Conservation (phyloP, 2,329 filamentous ascomycete species). For the Microsporum audouinii region DNA sequence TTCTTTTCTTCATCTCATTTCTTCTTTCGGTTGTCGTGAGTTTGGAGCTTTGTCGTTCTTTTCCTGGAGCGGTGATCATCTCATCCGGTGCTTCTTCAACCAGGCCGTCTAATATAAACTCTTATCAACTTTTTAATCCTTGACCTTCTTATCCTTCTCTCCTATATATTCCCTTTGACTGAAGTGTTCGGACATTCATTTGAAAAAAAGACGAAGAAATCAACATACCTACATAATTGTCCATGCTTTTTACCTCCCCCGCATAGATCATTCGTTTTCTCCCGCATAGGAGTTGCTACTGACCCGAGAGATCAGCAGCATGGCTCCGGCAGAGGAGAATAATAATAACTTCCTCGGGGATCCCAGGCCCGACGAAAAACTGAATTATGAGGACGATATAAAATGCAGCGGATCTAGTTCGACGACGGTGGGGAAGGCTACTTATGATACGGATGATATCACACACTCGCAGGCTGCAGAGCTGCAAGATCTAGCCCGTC, state of each 20-base stretch:
- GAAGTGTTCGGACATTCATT: neutral
- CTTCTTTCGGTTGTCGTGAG: neutral
- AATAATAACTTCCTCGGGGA: neutral
- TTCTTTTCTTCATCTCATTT: neutral
- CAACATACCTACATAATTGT: neutral
- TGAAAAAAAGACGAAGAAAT: neutral
- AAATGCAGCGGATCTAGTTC: slow-evolving; percentile 16
- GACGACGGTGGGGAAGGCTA: slow-evolving; percentile 17
- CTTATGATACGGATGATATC: slow-evolving; percentile 18
- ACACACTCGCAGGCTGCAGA: slow-evolving; percentile 17
- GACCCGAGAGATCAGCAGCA: neutral
- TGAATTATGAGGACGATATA: slow-evolving; percentile 6
- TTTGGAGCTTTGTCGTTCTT: neutral
- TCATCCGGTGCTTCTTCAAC: neutral
- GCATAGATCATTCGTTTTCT: neutral
- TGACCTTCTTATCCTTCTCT: neutral
- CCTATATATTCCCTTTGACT: neutral
- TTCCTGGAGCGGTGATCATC: neutral
- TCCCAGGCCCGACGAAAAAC: neutral
- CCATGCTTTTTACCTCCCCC: no score
- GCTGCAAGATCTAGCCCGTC: slow-evolving; percentile 23
- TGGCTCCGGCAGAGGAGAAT: neutral
- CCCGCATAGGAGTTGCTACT: neutral
- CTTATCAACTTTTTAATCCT: neutral
- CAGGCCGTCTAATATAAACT: neutral